Evolutionary conservation across 169 alveolate genomes (phyloP), one percentile per base, ranked within the genome.

Genomic region (Hepatocystis sp.): DNA sequence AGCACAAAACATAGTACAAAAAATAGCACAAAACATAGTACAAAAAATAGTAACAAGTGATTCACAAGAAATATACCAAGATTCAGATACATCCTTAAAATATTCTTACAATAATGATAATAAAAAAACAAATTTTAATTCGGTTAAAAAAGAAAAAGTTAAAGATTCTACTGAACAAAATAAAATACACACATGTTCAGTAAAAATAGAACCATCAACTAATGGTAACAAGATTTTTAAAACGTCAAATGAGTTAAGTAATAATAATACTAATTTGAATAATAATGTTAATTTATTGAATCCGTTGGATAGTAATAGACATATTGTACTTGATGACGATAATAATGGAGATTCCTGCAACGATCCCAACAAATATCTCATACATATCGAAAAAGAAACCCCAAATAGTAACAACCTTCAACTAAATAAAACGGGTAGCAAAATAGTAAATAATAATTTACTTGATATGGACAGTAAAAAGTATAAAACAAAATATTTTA

Each of bases 291-390:
- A n/a, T n/a, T n/a, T n/a, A n/a, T n/a, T n/a, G n/a, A n/a, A n/a
- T n/a, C n/a, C n/a, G n/a, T n/a, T n/a, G n/a, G n/a, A n/a, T n/a
- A n/a, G n/a, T n/a, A n/a, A n/a, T n/a, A n/a, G n/a, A n/a, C n/a
- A n/a, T n/a, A n/a, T n/a, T n/a, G n/a, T n/a, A n/a, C n/a, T n/a
- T n/a, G n/a, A n/a, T n/a, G n/a, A n/a, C n/a, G n/a, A n/a, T 58
- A 71, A 58, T 27, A 58, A 71, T 2, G 78, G 58, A 71, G 30
- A 30, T 58, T 25, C 53, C 13, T 2, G 19, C n/a, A 36, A 19
- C 3, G 55, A 28, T 13, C 11, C 40, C 55, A 36, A 52, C 39
- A 19, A 34, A n/a, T 40, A 61, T 28, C 1, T 25, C 61, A 15
- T 11, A 55, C n/a, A 34, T n/a, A 44, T 5, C 30, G 44, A 46